Percentiles rank a stretch among this genome's conserved stretches.
Evolutionary conservation across 352 stramenopile genomes (phyloP).

Genomic region (Phytophthora boehmeriae): DNA sequence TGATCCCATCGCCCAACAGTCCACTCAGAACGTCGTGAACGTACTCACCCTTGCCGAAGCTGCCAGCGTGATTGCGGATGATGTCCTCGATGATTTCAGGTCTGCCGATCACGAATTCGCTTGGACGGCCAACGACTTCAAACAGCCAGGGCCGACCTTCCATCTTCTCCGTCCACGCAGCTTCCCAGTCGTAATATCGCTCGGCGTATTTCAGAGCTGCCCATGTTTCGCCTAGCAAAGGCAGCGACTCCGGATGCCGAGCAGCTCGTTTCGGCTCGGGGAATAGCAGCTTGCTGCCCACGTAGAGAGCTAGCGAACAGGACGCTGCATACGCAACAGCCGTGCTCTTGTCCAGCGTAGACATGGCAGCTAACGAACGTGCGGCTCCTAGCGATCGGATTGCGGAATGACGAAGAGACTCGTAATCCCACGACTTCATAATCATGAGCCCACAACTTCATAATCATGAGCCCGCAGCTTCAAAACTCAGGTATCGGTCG

Average conservation of each 20-base stretch:
- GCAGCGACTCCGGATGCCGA: constrained; percentile 24
- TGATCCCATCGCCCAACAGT: constrained; percentile 47
- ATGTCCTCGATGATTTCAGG: constrained; percentile 43
- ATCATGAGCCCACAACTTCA: not conserved
- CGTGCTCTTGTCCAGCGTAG: constrained; percentile 4
- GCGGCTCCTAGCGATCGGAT: constrained; percentile 4
- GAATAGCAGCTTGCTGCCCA: constrained; percentile 14
- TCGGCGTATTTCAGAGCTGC: constrained; percentile 26
- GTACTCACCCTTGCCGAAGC: constrained; percentile 45
- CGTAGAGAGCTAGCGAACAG: constrained; percentile 21
- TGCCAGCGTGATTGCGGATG: constrained; percentile 40
- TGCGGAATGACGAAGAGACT: constrained; percentile 12
- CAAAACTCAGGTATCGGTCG: not conserved
- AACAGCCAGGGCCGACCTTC: constrained; percentile 36
- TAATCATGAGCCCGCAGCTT: not conserved
- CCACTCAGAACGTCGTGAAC: constrained; percentile 35
- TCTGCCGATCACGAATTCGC: constrained; percentile 28
- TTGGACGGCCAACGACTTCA: constrained; percentile 27
- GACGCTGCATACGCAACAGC: constrained; percentile 15
- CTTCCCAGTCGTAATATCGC: constrained; percentile 39
- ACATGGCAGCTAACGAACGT: not conserved
- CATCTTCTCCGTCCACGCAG: constrained; percentile 25
- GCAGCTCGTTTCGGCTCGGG: constrained; percentile 22
- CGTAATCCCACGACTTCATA: not conserved
- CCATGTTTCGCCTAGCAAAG: constrained; percentile 23